Percentiles rank a stretch among this genome's conserved stretches.
Evolutionary conservation across 768 basidiomycete species (phyloP).

Genomic region (Hygrophorus russula): DNA sequence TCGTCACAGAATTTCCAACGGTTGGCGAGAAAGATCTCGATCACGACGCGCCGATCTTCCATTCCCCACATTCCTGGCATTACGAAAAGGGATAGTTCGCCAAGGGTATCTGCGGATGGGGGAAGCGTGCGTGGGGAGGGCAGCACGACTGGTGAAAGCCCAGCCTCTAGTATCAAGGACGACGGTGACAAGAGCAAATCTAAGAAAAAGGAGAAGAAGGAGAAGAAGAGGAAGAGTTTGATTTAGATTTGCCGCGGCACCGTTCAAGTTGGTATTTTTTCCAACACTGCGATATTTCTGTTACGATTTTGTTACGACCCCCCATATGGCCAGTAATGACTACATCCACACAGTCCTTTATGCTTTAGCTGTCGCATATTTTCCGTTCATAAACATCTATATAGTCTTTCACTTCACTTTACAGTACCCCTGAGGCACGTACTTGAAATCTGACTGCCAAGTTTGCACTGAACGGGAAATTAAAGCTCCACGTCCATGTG

Average conservation of each 20-base stretch:
- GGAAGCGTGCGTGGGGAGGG: conserved; percentile 28
- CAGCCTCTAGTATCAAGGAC: conserved; percentile 39
- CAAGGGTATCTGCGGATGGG: conserved; percentile 36
- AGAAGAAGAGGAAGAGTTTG: conserved; percentile 49
- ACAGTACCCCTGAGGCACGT: too few relatives aligned
- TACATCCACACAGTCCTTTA: conserved; percentile 2
- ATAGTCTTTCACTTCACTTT: too few relatives aligned
- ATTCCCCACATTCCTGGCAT: conserved; percentile 39
- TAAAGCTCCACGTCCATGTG: too few relatives aligned
- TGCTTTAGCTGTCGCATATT: conserved; percentile 1
- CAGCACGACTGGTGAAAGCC: conserved; percentile 38
- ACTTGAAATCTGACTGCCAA: too few relatives aligned
- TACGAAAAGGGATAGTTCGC: conserved; percentile 36
- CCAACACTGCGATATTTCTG: conserved; percentile 3
- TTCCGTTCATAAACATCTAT: too few relatives aligned
- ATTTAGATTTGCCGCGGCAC: too few relatives aligned
- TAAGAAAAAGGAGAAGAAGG: conserved; percentile 49
- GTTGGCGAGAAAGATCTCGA: conserved; percentile 62
- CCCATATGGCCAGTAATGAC: conserved; percentile 13
- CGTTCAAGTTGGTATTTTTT: too few relatives aligned
- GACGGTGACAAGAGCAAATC: conserved; percentile 36
- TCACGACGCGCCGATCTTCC: conserved; percentile 46
- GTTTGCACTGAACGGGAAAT: too few relatives aligned
- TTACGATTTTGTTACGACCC: conserved; percentile 8
- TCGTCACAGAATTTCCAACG: conserved; percentile 83